Base-by-base conservation (phyloP, 805 yeast genomes). In the Kodamaea kakaduensis region DNA sequence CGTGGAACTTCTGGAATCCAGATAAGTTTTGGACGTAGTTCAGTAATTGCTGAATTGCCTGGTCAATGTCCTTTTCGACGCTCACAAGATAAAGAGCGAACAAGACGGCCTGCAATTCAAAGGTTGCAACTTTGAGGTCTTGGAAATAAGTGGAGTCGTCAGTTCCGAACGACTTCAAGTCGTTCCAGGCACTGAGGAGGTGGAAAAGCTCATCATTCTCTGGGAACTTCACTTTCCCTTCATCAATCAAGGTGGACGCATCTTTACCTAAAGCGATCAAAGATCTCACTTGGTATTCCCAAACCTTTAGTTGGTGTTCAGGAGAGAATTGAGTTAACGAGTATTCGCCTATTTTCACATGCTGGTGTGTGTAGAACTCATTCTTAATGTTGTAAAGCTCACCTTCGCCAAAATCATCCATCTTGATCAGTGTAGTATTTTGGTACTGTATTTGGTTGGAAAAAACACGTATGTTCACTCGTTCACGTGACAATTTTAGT, bases 331-430 rank as follows among this genome's bases (percentile, higher is more conserved):
- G 71, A 5, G 59, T 65, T 21, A 64, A 38, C 23, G 53, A 28
- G 34, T 69, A 64, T 5, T 61, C 51, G 30, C 61, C 47, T 3
- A 73, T 75, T 46, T 69, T 64, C 9, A 59, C 50, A 51, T 68
- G 75, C 47, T 77, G 78, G 32, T 79, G 77, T 9, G 82, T 73
- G 55, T 72, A 79, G 59, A 77, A 80, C 40, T 73, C 75, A 48
- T 76, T 80, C 45, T 76, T 70, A 17, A 79, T 55, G 12, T 67
- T 68, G 55, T 69, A 79, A 23, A 75, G 64, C 47, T 77, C 82
- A 54, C 69, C 68, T 43, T 64, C 71, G 29, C 63, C 51, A 36
- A 61, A 61, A 23, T 54, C 54, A 40, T 61, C 66, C 72, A 66
- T 66, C 15, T 34, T 39, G 33, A 20, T n/a, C 24, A 19, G 37